Evolutionary conservation across 208 protist genomes (phyloP).

Genomic region (Herpetomonas tarakana): DNA sequence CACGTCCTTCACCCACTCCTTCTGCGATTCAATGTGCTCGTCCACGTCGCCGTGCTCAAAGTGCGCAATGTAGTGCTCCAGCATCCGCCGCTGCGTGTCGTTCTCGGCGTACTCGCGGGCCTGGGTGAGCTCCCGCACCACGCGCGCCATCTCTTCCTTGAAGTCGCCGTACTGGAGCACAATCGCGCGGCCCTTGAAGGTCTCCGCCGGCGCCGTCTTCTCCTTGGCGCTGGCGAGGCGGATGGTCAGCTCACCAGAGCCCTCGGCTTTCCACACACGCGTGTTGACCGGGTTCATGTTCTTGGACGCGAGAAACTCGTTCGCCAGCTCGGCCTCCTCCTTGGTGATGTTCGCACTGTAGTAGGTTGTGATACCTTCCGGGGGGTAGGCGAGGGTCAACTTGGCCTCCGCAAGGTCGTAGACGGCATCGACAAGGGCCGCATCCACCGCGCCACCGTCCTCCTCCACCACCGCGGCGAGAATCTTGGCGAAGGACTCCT

Average conservation of each 20-base stretch:
- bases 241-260: conserved; percentile 35
- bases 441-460: conserved; percentile 11
- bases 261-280: conserved; percentile 64
- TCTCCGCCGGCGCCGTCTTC: conserved; percentile 30
- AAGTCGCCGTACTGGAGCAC: conserved; percentile 79
- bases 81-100: conserved; percentile 81
- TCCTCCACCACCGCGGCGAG: conserved; percentile 19
- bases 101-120: conserved; percentile 70
- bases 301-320: conserved; percentile 66
- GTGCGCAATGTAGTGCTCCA: conserved; percentile 83
- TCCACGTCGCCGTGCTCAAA: conserved; percentile 82
- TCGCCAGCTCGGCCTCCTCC: conserved; percentile 65
- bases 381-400: conserved; percentile 67
- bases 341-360: conserved; percentile 74
- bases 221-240: conserved; percentile 43
- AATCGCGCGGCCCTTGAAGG: conserved; percentile 51
- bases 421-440: conserved; percentile 47
- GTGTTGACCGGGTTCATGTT: conserved; percentile 77
- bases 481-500: conserved; percentile 56
- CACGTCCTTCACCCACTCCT: conserved; percentile 90
- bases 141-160: conserved; percentile 47
- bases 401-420: conserved; percentile 53
- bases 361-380: conserved; percentile 74
- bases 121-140: conserved; percentile 49
- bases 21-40: conserved; percentile 85